phyloP scores from a whole-genome alignment of 306 rosid genomes.

The Clitoria ternatea region DNA sequence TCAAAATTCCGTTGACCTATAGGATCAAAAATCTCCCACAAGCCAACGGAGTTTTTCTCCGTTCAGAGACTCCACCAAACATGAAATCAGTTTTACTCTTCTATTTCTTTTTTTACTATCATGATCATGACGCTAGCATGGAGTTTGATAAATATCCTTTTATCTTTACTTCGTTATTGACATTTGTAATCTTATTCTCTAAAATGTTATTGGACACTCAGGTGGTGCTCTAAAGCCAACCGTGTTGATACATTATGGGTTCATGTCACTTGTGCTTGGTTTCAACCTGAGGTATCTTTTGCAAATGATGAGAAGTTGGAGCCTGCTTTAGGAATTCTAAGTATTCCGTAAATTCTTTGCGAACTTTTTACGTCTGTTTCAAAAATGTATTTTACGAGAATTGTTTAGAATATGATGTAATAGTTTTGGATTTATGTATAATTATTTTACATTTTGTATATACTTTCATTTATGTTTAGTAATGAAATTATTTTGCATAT shows the following conservation, averaged over 20 bases:
- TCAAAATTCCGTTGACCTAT: too few species aligned
- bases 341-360: conserved; percentile 86
- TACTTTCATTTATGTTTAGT: too few species aligned
- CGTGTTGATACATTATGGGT: conserved; percentile 77
- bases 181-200: conserved; percentile 20
- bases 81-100: conserved; percentile 5
- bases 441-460: too few species aligned
- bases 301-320: conserved; percentile 91
- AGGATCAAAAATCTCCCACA: too few species aligned
- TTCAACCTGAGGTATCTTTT: conserved; percentile 82
- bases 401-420: too few species aligned
- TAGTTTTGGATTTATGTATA: too few species aligned
- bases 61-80: too few species aligned
- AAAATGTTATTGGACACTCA: conserved; percentile 28
- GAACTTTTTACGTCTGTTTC: conserved; percentile 25
- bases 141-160: conserved; percentile 14
- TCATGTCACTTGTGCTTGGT: conserved; percentile 96
- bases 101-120: neutral
- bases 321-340: conserved; percentile 90
- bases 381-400: neutral
- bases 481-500: too few species aligned
- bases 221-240: conserved; percentile 97
- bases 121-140: neutral
- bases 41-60: too few species aligned
- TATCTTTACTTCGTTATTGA: neutral